Base-by-base conservation (phyloP, 345 rosid species). In the Ailanthus altissimus region DNA sequence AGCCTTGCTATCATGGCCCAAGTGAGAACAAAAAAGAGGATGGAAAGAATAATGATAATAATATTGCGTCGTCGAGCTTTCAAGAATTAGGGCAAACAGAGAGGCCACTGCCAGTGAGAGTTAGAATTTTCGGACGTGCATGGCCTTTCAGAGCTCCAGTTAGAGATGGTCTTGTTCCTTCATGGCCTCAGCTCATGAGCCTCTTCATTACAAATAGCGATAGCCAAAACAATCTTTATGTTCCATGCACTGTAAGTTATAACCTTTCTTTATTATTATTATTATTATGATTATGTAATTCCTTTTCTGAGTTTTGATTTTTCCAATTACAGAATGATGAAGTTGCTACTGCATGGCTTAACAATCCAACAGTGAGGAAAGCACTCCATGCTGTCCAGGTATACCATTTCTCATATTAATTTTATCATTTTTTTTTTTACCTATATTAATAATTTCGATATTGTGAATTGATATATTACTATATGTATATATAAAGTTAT, bases 91-190 rank as follows among this genome's bases (percentile, higher is more conserved):
- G 89, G 13, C 32, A 11, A 25, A 76, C 77, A 15, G 82, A 70
- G 46, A 78, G 71, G 78, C 70, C 84, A 68, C 82, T 81, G 20
- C 79, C 75, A 9, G 87, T 80, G 64, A 76, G 87, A 21, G 80
- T 32, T 53, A 78, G 85, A 50, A 80, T 84, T 46, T 84, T 76
- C 57, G 87, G 87, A 14, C 84, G 83, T 60, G 89, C 89, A n/a
- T 84, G 89, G 89, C 89, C 87, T 47, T 72, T 84, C 23, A 46
- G 83, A 74, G 83, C 87, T 5, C 79, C 82, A 0, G 87, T 84
- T 2, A 73, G 50, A 26, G 77, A 57, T 4, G 87, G 87, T 5
- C 72, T 70, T 54, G 83, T 84, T 72, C 81, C 81, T 8, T 20
- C 84, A 13, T 86, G 87, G 85, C 85, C 87, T 5, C 57, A 84